These are phyloP conservation scores for Metschnikowia reukaufii DNA, from an alignment of 805 yeast genomes.

Conservation along the genomic window DNA sequence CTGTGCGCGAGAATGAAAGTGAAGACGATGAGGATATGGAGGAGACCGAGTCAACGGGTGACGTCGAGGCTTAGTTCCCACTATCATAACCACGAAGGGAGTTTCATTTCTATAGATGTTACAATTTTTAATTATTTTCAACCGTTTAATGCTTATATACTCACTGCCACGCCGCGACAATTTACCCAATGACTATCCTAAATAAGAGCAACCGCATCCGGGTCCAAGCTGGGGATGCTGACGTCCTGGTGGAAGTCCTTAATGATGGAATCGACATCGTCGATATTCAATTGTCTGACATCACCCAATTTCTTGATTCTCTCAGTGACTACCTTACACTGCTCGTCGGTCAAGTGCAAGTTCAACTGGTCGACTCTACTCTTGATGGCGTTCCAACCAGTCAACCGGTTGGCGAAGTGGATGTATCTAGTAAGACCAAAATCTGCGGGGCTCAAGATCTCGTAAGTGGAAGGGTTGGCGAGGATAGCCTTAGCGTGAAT, in stretches of 20 bases:
- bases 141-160: neutral
- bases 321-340: slow-evolving; percentile 90
- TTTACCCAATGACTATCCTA: neutral
- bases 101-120: neutral
- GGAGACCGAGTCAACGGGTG: slow-evolving; percentile 2
- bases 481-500: slow-evolving; percentile 98
- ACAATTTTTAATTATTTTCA: neutral
- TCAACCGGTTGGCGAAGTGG: slow-evolving; percentile 95
- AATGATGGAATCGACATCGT: slow-evolving; percentile 96
- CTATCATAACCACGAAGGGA: too few species aligned
- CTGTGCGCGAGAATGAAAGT: slow-evolving; percentile 28
- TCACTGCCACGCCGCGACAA: neutral
- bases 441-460: slow-evolving; percentile 90
- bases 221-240: slow-evolving; percentile 46
- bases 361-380: slow-evolving; percentile 97
- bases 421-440: slow-evolving; percentile 95
- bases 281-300: slow-evolving; percentile 89
- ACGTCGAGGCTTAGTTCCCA: neutral
- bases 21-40: slow-evolving; percentile 33
- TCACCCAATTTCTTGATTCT: slow-evolving; percentile 95
- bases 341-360: slow-evolving; percentile 84
- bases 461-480: slow-evolving; percentile 99
- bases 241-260: slow-evolving; percentile 86
- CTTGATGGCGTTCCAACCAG: slow-evolving; percentile 99
- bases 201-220: slow-evolving; percentile 12